Base-by-base conservation (phyloP, 2,329 filamentous ascomycete genomes). In the Cucurbitaria berberidis region DNA sequence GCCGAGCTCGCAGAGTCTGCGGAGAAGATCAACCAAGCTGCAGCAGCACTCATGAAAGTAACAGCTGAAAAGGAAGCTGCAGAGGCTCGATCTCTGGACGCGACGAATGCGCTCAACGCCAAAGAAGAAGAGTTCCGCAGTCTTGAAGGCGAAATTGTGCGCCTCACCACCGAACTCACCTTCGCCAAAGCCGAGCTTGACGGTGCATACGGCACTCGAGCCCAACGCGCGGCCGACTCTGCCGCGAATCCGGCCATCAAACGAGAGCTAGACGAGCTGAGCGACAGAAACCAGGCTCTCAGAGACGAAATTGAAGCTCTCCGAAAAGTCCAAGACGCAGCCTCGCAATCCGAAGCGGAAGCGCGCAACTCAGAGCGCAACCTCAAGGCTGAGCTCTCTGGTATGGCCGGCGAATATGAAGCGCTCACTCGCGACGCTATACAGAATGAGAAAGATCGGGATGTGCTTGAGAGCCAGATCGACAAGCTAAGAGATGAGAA, bases 121-220 rank as follows among this genome's bases (percentile, higher is more conserved):
- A 75, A 75, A 36, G 71, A 74, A 46, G 63, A 74, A 41, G 73
- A 75, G 26, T 65, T 75, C 41, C 67, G 69, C 27, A 64, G 65
- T 36, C 63, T 89, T 32, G 86, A 89, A 68, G 79, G 82, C 49
- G 84, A 89, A 65, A 80, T 89, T 45, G 86, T 88, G 3, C 81
- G 84, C 46, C 78, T 88, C 5, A 86, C 86, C 30, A 90, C 87
- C 2, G 88, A 98, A 78, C 83, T 98, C 36, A 96, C 93, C n/a
- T 88, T 98, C 62, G 91, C 90, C 22, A 86, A 87, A 68, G 91
- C 93, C 47, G 93, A 98, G 74, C 89, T 98, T 22, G 95, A 96
- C 66, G 91, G 91, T 57, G 96, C 96, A 70, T 97, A 98, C 70
- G 95, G 95, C 35, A 84, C 82, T n/a, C 81, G 87, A 45, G 83